Percentiles rank a stretch among this genome's conserved stretches.
Conservation (phyloP, 306 rosid species). For the Lathyrus oleraceus region DNA sequence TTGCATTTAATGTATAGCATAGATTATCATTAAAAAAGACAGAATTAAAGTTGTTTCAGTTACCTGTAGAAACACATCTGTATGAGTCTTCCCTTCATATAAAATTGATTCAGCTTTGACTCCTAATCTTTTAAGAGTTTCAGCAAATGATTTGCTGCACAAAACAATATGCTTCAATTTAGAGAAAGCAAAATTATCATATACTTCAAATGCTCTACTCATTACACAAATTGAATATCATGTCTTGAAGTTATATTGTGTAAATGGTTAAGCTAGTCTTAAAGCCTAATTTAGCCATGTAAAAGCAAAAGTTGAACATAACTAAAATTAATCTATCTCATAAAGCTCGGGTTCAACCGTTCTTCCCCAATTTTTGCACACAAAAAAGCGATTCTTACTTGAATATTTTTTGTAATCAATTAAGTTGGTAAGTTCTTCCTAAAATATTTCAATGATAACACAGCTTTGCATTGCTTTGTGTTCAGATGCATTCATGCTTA, state of each 20-base stretch:
- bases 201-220: neutral
- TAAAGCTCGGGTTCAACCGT: neutral
- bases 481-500: neutral
- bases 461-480: neutral
- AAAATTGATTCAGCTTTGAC: constrained; percentile 68
- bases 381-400: neutral
- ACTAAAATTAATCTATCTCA: neutral
- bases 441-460: neutral
- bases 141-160: constrained; percentile 73
- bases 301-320: neutral
- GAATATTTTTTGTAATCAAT: neutral
- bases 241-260: neutral
- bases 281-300: neutral
- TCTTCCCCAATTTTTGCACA: neutral
- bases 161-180: constrained; percentile 30
- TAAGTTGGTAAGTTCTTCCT: neutral
- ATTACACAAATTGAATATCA: neutral
- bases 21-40: neutral
- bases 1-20: neutral
- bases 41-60: neutral
- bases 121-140: constrained; percentile 71
- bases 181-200: neutral
- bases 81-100: constrained; percentile 85
- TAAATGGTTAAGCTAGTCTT: neutral
- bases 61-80: constrained; percentile 96